A percentile compares a stretch with the other conserved stretches of the same genome.
Evolutionary conservation across 345 rosid species (phyloP).

Genomic region (Sisymbrium irio): DNA sequence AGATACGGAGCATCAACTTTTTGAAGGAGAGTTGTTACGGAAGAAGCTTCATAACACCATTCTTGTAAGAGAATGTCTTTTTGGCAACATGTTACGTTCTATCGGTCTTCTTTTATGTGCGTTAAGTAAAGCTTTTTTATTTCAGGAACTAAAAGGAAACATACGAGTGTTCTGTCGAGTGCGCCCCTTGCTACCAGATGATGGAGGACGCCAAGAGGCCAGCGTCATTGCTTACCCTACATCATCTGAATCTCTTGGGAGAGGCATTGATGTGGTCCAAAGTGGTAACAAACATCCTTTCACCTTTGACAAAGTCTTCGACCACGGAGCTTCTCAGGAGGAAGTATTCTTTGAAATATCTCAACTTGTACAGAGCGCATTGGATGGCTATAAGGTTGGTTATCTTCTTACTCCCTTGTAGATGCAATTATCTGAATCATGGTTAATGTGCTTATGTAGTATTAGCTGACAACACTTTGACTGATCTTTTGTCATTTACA

Average conservation of each 20-base stretch:
- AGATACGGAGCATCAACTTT: slow-evolving; percentile 56
- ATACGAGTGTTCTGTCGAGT: slow-evolving; percentile 95
- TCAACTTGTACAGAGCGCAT: slow-evolving; percentile 91
- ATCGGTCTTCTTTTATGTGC: neutral
- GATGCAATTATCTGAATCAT: neutral
- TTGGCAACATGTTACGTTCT: neutral
- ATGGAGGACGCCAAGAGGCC: slow-evolving; percentile 54
- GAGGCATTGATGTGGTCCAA: slow-evolving; percentile 78
- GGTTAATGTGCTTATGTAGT: neutral
- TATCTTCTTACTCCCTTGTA: neutral
- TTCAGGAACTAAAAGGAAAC: slow-evolving; percentile 94
- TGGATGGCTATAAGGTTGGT: slow-evolving; percentile 90
- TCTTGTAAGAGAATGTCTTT: slow-evolving; percentile 44
- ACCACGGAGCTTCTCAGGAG: slow-evolving; percentile 78
- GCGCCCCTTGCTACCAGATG: slow-evolving; percentile 80
- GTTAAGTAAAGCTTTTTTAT: neutral
- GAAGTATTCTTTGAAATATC: slow-evolving; percentile 91
- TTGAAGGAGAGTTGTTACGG: slow-evolving; percentile 75
- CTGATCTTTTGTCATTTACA: neutral
- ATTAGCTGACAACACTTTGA: neutral
- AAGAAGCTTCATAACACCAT: slow-evolving; percentile 90
- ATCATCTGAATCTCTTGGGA: slow-evolving; percentile 62
- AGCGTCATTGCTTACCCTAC: slow-evolving; percentile 66
- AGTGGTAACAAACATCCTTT: slow-evolving; percentile 83
- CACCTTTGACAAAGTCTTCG: slow-evolving; percentile 90